Evolutionary conservation across 495 filamentous ascomycete genomes (phyloP).

Genomic region (Neurospora sp.): DNA sequence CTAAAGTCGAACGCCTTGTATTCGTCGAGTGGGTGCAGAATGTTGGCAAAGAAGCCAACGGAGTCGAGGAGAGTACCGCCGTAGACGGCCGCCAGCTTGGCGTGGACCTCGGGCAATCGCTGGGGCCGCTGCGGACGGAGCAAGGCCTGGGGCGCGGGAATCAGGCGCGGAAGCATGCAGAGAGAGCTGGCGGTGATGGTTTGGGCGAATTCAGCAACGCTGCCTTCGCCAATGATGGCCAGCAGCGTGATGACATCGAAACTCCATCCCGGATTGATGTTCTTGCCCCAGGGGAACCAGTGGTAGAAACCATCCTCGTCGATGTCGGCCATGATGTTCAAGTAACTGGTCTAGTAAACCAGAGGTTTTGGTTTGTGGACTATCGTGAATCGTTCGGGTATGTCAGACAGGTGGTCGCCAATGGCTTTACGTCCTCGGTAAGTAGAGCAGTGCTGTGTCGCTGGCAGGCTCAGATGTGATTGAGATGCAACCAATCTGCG

Average conservation of each 20-base stretch:
- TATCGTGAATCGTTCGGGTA: neutral
- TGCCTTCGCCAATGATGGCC: constrained; percentile 52
- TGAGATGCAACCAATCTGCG: neutral
- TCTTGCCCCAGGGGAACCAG: constrained; percentile 31
- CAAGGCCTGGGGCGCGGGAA: constrained; percentile 58
- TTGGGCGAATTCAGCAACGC: constrained; percentile 47
- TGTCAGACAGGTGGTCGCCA: neutral
- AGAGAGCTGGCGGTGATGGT: constrained; percentile 45
- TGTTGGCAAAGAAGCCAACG: constrained; percentile 53
- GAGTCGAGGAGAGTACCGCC: constrained; percentile 42
- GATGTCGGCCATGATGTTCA: constrained; percentile 13
- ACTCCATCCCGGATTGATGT: constrained; percentile 35
- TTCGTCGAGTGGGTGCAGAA: constrained; percentile 46
- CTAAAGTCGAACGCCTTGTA: constrained; percentile 35
- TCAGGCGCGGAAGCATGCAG: constrained; percentile 51
- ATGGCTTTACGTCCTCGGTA: neutral
- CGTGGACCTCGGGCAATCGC: constrained; percentile 43
- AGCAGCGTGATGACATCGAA: constrained; percentile 55
- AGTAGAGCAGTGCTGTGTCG: neutral
- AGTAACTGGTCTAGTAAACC: neutral
- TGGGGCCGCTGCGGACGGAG: constrained; percentile 46
- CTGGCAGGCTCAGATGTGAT: neutral
- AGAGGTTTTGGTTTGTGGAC: neutral
- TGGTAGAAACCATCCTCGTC: constrained; percentile 1
- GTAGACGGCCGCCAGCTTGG: constrained; percentile 48